phyloP scores from a whole-genome alignment of 2,329 filamentous ascomycete species.

The Fusarium secorum region DNA sequence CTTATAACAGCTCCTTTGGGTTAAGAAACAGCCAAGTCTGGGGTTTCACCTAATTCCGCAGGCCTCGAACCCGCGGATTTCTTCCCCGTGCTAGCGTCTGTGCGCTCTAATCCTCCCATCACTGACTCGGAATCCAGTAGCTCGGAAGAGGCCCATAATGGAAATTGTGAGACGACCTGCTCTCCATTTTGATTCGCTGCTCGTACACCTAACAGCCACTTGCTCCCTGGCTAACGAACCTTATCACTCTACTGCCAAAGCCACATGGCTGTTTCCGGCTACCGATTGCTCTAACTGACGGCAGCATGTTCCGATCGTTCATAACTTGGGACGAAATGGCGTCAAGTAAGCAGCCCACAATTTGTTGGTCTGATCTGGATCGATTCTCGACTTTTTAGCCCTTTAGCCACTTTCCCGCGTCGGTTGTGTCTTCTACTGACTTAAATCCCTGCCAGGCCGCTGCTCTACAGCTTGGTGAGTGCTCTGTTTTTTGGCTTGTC shows the following conservation, averaged over 20 bases:
- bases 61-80: neutral
- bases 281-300: neutral
- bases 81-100: neutral
- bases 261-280: neutral
- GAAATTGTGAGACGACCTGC: neutral
- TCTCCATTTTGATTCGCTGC: neutral
- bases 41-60: neutral
- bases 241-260: neutral
- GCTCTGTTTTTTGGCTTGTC: accelerated
- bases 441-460: neutral
- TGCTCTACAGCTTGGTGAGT: neutral
- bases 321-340: neutral
- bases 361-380: neutral
- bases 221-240: neutral
- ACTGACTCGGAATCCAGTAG: neutral
- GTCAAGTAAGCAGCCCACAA: neutral
- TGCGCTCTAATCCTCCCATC: neutral
- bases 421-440: neutral
- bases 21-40: neutral
- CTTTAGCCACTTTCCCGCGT: neutral
- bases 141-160: neutral
- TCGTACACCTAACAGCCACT: neutral
- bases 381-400: neutral
- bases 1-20: neutral
- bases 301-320: neutral